Percentiles rank a stretch among this genome's conserved stretches.
These are phyloP conservation scores for Tetrapisispora fleetii DNA, from an alignment of 805 yeast genomes.

Conservation along the genomic window DNA sequence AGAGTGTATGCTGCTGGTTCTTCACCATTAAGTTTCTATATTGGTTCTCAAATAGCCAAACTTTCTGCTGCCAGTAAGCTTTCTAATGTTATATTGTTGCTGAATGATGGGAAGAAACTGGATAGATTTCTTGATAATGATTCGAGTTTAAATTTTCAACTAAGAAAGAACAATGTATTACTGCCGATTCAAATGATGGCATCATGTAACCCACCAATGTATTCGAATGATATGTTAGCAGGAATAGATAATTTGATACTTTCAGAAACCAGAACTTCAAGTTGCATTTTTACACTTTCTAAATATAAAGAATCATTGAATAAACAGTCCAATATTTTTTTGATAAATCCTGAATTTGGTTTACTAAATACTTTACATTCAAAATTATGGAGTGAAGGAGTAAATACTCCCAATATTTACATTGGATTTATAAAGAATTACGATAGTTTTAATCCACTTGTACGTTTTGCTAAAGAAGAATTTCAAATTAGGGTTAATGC, in stretches of 20 bases:
- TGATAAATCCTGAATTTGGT: conserved; percentile 71
- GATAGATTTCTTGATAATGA: conserved; percentile 34
- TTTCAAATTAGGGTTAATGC: conserved; percentile 6
- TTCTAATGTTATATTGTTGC: conserved; percentile 34
- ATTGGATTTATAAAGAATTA: conserved; percentile 34
- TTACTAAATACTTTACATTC: conserved; percentile 39
- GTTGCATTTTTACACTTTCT: conserved; percentile 41
- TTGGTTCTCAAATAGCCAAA: conserved; percentile 40
- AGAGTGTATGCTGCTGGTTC: conserved; percentile 37
- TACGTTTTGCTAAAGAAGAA: conserved; percentile 5
- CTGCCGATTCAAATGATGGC: conserved; percentile 23
- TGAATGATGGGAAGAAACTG: conserved; percentile 35
- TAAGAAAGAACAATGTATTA: conserved; percentile 12
- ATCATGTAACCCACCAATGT: conserved; percentile 24
- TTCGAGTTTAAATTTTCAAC: conserved; percentile 28
- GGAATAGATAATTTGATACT: conserved; percentile 45
- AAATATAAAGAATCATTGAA: conserved; percentile 36
- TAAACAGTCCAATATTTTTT: conserved; percentile 42
- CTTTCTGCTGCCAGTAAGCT: conserved; percentile 30
- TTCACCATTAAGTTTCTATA: conserved; percentile 28
- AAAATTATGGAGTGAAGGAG: conserved; percentile 42
- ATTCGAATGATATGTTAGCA: conserved; percentile 24
- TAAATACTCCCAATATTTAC: conserved; percentile 44
- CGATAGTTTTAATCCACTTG: conserved; percentile 1
- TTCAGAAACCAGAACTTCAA: conserved; percentile 48